Conservation (phyloP, 176 grass and related monocot species). For the Phoenix dactylifera region DNA sequence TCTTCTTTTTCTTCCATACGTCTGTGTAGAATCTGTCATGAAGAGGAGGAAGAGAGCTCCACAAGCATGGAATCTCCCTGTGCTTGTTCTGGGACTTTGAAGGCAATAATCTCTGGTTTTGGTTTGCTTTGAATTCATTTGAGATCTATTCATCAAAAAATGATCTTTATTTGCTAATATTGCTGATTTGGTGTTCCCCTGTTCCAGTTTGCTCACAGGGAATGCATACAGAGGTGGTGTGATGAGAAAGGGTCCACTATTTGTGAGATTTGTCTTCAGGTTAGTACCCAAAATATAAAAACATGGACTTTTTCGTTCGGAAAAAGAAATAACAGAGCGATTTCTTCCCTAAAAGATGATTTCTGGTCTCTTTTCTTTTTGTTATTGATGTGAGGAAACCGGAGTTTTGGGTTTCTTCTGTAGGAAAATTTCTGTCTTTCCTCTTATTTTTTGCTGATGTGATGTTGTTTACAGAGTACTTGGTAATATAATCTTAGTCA, state of each 20-base stretch:
- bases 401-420: too few relatives aligned
- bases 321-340: too few relatives aligned
- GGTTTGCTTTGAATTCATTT: not conserved
- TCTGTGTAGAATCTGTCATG: constrained; percentile 85
- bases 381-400: too few relatives aligned
- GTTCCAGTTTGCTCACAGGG: constrained; percentile 76
- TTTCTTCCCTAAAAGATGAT: too few relatives aligned
- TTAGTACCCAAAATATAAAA: constrained; percentile 6
- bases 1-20: constrained; percentile 24
- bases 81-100: constrained; percentile 75
- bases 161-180: constrained; percentile 1
- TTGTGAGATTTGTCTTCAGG: constrained; percentile 94
- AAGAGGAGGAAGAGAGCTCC: constrained; percentile 43
- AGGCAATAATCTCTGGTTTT: constrained; percentile 28
- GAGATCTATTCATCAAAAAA: not conserved
- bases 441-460: not conserved
- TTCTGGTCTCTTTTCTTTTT: too few relatives aligned
- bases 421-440: not conserved
- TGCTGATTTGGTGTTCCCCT: not conserved
- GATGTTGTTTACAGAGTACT: too few relatives aligned
- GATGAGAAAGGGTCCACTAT: constrained; percentile 83
- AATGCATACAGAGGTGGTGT: constrained; percentile 96
- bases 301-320: too few relatives aligned
- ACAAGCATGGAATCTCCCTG: constrained; percentile 72
- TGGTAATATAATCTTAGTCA: too few relatives aligned